phyloP scores from a whole-genome alignment of 805 yeast species.

The Metschnikowia kofuensis region DNA sequence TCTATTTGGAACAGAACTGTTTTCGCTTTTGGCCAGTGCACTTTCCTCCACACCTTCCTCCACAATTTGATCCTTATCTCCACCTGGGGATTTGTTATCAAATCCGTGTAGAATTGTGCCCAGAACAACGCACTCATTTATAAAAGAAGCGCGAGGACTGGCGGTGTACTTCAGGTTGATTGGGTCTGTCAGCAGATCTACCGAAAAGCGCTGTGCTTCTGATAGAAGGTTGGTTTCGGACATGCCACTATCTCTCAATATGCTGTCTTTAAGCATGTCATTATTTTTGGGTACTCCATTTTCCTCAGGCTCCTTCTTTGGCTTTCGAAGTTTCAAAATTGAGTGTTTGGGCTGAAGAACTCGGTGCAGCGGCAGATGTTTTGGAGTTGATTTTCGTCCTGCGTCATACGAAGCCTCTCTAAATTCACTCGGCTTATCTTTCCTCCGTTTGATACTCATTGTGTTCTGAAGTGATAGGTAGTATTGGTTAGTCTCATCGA shows the following conservation, averaged over 20 bases:
- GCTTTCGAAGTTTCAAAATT: conserved; percentile 29
- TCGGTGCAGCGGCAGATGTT: conserved; percentile 42
- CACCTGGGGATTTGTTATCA: neutral
- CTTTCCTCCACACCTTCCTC: neutral
- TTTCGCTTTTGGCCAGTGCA: neutral
- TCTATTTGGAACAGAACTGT: neutral
- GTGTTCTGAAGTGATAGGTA: conserved; percentile 15
- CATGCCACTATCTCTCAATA: no score
- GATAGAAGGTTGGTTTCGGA: no score
- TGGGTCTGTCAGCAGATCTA: neutral
- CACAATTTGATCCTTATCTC: neutral
- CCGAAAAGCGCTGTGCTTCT: neutral
- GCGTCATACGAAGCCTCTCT: neutral
- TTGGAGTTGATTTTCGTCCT: conserved; percentile 14
- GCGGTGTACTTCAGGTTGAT: conserved; percentile 6
- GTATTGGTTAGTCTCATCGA: conserved; percentile 20
- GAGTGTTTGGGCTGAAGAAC: conserved; percentile 39
- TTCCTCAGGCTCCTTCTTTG: neutral
- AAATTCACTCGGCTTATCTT: neutral
- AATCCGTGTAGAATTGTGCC: conserved; percentile 9
- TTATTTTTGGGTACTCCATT: neutral
- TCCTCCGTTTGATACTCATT: conserved; percentile 10
- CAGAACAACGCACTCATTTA: conserved; percentile 6
- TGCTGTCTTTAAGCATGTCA: neutral
- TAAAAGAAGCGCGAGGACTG: conserved; percentile 17